Evolutionary conservation across 2,329 filamentous ascomycete genomes (phyloP).

Genomic region (Dothistroma pini): DNA sequence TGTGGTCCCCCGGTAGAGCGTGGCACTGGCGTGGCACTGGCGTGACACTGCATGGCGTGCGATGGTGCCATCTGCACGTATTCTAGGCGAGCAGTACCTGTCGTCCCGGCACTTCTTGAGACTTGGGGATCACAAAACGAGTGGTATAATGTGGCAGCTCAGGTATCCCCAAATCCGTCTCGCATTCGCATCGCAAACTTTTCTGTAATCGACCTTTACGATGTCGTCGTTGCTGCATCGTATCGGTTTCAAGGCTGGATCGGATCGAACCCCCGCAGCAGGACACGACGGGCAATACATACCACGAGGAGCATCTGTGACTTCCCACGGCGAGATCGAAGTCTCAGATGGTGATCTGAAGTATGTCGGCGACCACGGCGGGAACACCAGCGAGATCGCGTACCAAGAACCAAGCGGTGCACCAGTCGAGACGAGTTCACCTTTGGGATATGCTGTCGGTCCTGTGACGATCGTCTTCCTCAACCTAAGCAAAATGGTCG

Average conservation of each 20-base stretch:
- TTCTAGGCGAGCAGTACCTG: neutral
- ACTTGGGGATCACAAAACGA: neutral
- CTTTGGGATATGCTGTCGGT: constrained; percentile 58
- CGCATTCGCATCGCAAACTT: neutral
- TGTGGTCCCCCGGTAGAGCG: neutral
- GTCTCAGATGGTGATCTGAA: constrained; percentile 41
- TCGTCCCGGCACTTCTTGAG: neutral
- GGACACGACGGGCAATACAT: neutral
- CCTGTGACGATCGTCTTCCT: constrained; percentile 56
- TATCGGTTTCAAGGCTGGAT: neutral
- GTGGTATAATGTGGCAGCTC: neutral
- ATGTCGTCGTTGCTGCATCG: constrained; percentile 1
- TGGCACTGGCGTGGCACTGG: neutral
- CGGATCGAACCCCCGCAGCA: no score
- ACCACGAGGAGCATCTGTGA: constrained; percentile 11
- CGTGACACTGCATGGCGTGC: constrained; percentile 13
- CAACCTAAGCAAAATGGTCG: constrained; percentile 61
- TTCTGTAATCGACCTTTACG: neutral
- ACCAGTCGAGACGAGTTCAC: constrained; percentile 57
- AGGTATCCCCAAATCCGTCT: neutral
- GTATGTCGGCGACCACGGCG: constrained; percentile 43
- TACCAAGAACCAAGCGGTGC: constrained; percentile 62
- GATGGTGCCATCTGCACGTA: constrained; percentile 14
- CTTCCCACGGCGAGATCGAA: constrained; percentile 11
- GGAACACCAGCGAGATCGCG: constrained; percentile 49